Evolutionary conservation across 768 basidiomycete genomes (phyloP), one percentile per base, ranked within the genome.

Genomic region (Rhodotorula babjevae): DNA sequence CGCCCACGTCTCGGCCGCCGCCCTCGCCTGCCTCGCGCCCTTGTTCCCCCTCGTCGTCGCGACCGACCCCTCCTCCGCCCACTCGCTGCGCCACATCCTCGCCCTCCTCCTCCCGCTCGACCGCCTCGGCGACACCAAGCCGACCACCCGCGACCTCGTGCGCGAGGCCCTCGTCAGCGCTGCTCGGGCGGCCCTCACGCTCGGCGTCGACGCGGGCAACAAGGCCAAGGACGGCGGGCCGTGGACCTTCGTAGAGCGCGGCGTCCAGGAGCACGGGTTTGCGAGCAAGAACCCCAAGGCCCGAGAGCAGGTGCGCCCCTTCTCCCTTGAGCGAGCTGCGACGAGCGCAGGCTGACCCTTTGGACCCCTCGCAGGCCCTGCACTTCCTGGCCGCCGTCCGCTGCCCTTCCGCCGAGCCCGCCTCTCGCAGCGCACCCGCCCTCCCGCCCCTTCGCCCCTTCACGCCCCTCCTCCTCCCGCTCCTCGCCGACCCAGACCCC

Each of bases 401-500:
- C 14, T 62, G 60, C 19, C 58, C 65, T 8, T 23, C 57, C 1
- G 27, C 61, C 40, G 27, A 42, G 0, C 2, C 9, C 42, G 8
- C 44, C n/a, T 11, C 25, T 2, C 60, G 4, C 36, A 4, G 5
- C 9, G 4, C 36, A 4, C 9, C 36, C 5, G 36, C 72, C 0
- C 65, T 74, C 21, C 70, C 73, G 70, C 91, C 92, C 49, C 87
- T 96, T 56, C 86, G 90, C 58, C 86, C 90, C 11, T 97, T 89
- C 81, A 85, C 95, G 46, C 81, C 89, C 2, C 82, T 85, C 21
- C 86, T 99, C 62, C 91, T 97, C 47, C 90, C 89, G 67, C 84
- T 88, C 52, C 84, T 99, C 44, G 91, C 97, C 82, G 95, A 98
- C 81, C 87, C 88, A 2, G 96, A 99, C 79, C 86, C 89, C 29